These are phyloP conservation scores for Debaryomyces tyrocola DNA, from an alignment of 805 yeast genomes.

Conservation along the genomic window DNA sequence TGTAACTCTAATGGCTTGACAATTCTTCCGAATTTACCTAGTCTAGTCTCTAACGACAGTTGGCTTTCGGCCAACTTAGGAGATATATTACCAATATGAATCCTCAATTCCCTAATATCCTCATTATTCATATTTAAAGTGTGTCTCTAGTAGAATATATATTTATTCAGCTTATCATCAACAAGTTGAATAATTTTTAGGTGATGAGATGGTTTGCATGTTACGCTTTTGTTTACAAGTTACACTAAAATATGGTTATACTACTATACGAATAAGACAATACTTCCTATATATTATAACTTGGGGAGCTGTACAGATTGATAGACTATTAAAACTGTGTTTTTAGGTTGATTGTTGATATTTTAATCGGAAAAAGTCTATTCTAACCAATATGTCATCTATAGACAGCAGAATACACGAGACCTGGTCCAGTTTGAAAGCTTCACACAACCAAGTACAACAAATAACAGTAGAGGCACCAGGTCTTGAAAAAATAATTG, in stretches of 20 bases:
- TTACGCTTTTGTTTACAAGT: background rate
- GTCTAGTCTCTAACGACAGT: constrained; percentile 51
- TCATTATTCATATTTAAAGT: constrained; percentile 1
- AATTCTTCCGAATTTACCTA: constrained; percentile 63
- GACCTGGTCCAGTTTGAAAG: constrained; percentile 1
- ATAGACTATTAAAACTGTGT: too few relatives aligned
- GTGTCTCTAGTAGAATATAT: background rate
- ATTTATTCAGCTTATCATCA: background rate
- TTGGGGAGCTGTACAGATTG: background rate
- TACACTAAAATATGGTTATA: background rate
- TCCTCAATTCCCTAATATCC: constrained; percentile 18
- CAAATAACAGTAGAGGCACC: constrained; percentile 11
- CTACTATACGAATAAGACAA: too few relatives aligned
- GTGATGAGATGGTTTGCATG: constrained; percentile 1
- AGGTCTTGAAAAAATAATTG: constrained; percentile 15
- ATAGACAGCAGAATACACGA: background rate
- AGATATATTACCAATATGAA: constrained; percentile 74
- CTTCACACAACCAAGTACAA: background rate
- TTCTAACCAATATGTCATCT: background rate
- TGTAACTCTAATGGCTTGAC: constrained; percentile 48
- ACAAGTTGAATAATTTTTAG: background rate
- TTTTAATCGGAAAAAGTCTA: background rate
- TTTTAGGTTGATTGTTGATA: too few relatives aligned
- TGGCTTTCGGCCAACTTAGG: constrained; percentile 45
- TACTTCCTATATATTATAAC: too few relatives aligned